phyloP scores from a whole-genome alignment of 2,329 filamentous ascomycete species.

The Phialophora chinensis region DNA sequence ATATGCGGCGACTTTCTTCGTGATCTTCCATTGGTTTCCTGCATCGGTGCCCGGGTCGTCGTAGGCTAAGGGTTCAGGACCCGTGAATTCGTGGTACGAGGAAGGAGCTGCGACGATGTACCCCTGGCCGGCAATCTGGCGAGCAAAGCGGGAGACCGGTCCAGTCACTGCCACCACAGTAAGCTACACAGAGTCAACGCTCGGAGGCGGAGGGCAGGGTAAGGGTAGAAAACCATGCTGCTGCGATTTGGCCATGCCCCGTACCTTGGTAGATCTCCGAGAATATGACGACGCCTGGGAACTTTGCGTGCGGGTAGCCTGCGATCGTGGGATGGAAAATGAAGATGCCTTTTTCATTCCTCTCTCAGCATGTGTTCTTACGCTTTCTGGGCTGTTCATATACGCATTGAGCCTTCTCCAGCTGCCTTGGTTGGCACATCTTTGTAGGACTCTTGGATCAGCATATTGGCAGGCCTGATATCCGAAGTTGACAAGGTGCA shows the following conservation, averaged over 20 bases:
- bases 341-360: conserved; percentile 71
- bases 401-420: conserved; percentile 64
- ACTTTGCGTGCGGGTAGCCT: conserved; percentile 85
- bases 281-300: conserved; percentile 86
- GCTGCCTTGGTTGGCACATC: conserved; percentile 66
- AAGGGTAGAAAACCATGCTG: not conserved
- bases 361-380: conserved; percentile 27
- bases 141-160: conserved; percentile 84
- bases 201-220: not conserved
- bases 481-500: not conserved
- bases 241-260: conserved; percentile 28
- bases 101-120: conserved; percentile 92
- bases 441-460: conserved; percentile 64
- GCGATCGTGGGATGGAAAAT: conserved; percentile 85
- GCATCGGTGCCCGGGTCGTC: conserved; percentile 85
- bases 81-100: conserved; percentile 91
- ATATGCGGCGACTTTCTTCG: conserved; percentile 82
- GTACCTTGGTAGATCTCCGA: conserved; percentile 94
- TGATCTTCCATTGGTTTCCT: conserved; percentile 85
- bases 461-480: conserved; percentile 51
- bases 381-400: conserved; percentile 1
- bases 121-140: conserved; percentile 89
- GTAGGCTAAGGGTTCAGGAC: conserved; percentile 81
- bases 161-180: conserved; percentile 71
- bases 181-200: not conserved